Conservation (phyloP, 257 asterid species). For the Penstemon davidsonii region DNA sequence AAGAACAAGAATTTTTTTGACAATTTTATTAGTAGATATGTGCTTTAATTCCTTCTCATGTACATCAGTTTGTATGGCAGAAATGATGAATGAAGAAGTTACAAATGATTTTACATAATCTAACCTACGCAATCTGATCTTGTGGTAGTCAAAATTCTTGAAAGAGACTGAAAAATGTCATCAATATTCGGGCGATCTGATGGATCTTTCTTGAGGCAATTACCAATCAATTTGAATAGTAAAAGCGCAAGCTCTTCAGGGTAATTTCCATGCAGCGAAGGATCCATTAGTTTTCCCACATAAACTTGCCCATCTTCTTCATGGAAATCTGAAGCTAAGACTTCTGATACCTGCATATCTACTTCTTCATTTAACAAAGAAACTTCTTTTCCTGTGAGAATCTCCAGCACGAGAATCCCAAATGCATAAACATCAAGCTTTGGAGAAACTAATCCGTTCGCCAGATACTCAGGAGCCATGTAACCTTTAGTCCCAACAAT, state of each 20-base stretch:
- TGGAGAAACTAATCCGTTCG: constrained; percentile 74
- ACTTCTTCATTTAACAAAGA: constrained; percentile 36
- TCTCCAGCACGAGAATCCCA: constrained; percentile 79
- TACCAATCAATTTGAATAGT: constrained; percentile 48
- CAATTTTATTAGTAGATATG: not conserved
- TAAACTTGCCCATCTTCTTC: constrained; percentile 43
- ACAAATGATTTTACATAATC: not conserved
- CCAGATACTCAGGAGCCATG: constrained; percentile 97
- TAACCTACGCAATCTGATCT: constrained; percentile 32
- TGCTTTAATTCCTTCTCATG: no score
- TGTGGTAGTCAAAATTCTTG: constrained; percentile 49
- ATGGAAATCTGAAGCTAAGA: constrained; percentile 37
- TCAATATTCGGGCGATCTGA: constrained; percentile 68
- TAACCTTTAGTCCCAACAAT: constrained; percentile 92
- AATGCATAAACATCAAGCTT: constrained; percentile 87
- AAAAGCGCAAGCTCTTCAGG: constrained; percentile 49
- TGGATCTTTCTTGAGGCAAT: constrained; percentile 68
- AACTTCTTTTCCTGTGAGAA: constrained; percentile 73
- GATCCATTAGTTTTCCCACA: constrained; percentile 52
- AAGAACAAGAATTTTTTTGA: not conserved
- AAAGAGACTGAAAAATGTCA: constrained; percentile 59
- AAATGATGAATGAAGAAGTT: constrained; percentile 4
- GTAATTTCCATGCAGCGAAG: constrained; percentile 52
- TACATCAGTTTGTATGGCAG: not conserved
- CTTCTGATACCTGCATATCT: constrained; percentile 35